Evolutionary conservation across 768 basidiomycete genomes (phyloP), one percentile per base, ranked within the genome.

Genomic region (Psilocybe subaeruginosa): DNA sequence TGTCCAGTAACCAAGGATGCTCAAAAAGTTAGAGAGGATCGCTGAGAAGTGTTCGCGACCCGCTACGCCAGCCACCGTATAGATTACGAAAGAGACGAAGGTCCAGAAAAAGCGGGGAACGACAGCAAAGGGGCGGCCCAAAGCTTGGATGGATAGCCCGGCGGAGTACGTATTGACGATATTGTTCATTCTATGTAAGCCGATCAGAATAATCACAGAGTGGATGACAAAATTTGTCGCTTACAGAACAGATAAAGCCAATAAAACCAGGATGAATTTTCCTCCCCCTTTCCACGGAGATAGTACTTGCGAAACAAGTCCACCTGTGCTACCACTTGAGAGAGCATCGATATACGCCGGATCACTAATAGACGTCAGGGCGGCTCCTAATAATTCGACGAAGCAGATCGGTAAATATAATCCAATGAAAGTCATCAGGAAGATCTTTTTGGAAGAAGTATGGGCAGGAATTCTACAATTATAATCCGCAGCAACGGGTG

Each of bases 201-300:
- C 12, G 7, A n/a, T 33, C 5, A 33, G 54, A 46, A 49, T 11
- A 8, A n/a, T 19, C 6, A 12, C 23, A n/a, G 17, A 55, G 2
- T 43, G 4, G 7, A 17, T 8, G 17, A 43, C 2, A 19, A 53
- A 23, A 37, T 35, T 35, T 2, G n/a, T 12, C 2, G 29, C 61
- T 50, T 37, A 66, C 64, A 66, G 29, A 45, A 60, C 58, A 3
- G 61, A 62, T 53, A 66, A 50, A 11, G 61, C 61, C 8, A 66
- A 51, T 11, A 66, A 48, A 8, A 66, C 55, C 16, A 66, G 59
- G 16, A 66, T 39, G 52, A 66, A 66, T 31, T 63, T 66, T 30
- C 64, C 79, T 50, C 74, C 74, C 12, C 77, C 78, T 47, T 72
- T 69, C 80, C 81, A 82, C 0, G 80, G 81, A 2, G 73, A 71